Evolutionary conservation across 2,329 filamentous ascomycete species (phyloP).

Genomic region (Monosporascus sp.): DNA sequence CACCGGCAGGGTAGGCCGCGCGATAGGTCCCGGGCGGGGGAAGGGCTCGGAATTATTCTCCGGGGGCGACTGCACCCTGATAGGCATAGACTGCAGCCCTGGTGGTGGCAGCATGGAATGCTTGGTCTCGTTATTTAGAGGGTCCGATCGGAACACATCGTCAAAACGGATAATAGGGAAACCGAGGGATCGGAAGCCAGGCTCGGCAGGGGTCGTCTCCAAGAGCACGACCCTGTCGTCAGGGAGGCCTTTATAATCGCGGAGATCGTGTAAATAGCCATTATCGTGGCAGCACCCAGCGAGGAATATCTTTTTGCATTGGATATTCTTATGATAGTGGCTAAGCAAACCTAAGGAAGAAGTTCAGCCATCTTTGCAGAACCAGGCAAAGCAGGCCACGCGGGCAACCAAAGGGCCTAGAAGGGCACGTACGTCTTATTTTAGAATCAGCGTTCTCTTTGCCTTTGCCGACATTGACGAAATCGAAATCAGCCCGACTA

Average conservation of each 20-base stretch:
- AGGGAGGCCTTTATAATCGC: slow-evolving; percentile 22
- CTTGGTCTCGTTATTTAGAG: slow-evolving; percentile 26
- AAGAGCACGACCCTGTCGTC: slow-evolving; percentile 23
- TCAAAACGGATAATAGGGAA: slow-evolving; percentile 27
- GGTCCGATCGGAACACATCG: slow-evolving; percentile 25
- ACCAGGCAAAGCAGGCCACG: background rate
- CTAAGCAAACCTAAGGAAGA: slow-evolving; percentile 24
- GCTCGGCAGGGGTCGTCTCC: slow-evolving; percentile 29
- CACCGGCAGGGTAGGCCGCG: slow-evolving; percentile 15
- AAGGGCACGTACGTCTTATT: slow-evolving; percentile 22
- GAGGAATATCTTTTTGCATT: slow-evolving; percentile 29
- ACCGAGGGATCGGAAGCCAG: slow-evolving; percentile 24
- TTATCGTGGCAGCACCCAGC: slow-evolving; percentile 30
- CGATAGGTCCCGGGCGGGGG: slow-evolving; percentile 16
- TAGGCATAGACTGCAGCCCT: slow-evolving; percentile 5
- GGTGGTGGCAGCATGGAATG: slow-evolving; percentile 6
- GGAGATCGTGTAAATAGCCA: slow-evolving; percentile 30
- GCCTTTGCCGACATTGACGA: slow-evolving; percentile 30
- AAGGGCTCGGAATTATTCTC: slow-evolving; percentile 2
- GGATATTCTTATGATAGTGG: slow-evolving; percentile 28
- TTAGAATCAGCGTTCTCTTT: slow-evolving; percentile 30
- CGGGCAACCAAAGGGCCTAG: background rate
- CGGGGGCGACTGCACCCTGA: slow-evolving; percentile 15
- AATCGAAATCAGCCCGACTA: slow-evolving; percentile 28
- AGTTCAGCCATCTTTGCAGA: slow-evolving; percentile 5